phyloP scores from a whole-genome alignment of 306 rosid species.

The Psophocarpus tetragonolobus region DNA sequence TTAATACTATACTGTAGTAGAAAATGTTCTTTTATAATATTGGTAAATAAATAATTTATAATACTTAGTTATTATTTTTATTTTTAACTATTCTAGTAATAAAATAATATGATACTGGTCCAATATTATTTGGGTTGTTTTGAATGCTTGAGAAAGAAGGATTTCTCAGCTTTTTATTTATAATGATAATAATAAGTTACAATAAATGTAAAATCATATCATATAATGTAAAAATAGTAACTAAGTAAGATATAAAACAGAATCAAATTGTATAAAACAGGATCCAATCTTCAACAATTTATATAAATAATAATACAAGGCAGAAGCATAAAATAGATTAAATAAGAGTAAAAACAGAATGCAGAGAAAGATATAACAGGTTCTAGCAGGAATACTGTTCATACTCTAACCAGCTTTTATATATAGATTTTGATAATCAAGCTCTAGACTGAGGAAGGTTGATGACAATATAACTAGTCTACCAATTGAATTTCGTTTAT shows the following conservation, averaged over 20 bases:
- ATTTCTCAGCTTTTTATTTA: too few relatives aligned
- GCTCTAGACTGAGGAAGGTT: conserved; percentile 18
- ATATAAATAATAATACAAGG: background rate
- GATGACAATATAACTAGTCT: background rate
- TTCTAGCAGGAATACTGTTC: background rate
- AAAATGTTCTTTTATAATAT: background rate
- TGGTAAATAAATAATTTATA: background rate
- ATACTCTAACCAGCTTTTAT: background rate
- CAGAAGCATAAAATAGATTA: background rate
- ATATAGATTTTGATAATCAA: background rate
- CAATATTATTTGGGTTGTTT: too few relatives aligned
- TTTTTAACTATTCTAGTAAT: background rate
- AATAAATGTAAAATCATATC: too few relatives aligned
- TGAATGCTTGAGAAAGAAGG: too few relatives aligned
- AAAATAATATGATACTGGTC: background rate
- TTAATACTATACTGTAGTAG: background rate
- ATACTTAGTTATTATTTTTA: background rate
- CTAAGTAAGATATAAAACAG: too few relatives aligned
- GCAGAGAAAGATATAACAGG: background rate
- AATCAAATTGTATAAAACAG: too few relatives aligned
- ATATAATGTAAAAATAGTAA: too few relatives aligned
- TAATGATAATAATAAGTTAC: too few relatives aligned
- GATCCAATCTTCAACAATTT: too few relatives aligned
- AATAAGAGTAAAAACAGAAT: background rate
- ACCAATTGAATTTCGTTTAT: background rate